Evolutionary conservation across 495 filamentous ascomycete genomes (phyloP).

Genomic region (Xanthoparmelia taractica): DNA sequence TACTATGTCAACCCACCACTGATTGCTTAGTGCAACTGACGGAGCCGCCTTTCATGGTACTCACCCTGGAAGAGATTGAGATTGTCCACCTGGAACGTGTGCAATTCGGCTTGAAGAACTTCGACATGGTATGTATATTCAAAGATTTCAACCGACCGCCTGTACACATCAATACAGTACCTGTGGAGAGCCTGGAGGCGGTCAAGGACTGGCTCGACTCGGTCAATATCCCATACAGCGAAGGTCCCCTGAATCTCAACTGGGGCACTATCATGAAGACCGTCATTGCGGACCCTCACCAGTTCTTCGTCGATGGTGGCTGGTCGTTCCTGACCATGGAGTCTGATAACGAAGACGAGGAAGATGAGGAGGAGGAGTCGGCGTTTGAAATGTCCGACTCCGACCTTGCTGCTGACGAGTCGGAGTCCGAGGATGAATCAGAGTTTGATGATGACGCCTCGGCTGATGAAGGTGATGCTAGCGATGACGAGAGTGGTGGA

Average conservation of each 20-base stretch:
- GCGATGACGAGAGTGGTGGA: slow-evolving; percentile 72
- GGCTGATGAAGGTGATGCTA: slow-evolving; percentile 63
- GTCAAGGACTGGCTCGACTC: slow-evolving; percentile 98
- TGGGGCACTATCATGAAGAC: slow-evolving; percentile 99
- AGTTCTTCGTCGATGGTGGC: slow-evolving; percentile 90
- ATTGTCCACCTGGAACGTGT: slow-evolving; percentile 94
- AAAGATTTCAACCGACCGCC: slow-evolving; percentile 87
- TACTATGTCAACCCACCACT: slow-evolving; percentile 89
- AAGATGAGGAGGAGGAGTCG: slow-evolving; percentile 78
- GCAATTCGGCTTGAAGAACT: slow-evolving; percentile 97
- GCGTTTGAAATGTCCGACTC: slow-evolving; percentile 84
- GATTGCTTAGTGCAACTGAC: slow-evolving; percentile 98
- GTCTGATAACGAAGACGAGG: slow-evolving; percentile 73
- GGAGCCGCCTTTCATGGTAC: slow-evolving; percentile 90
- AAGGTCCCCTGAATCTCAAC: slow-evolving; percentile 95
- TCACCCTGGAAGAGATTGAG: slow-evolving; percentile 93
- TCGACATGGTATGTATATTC: slow-evolving; percentile 95
- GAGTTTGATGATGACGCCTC: slow-evolving; percentile 90
- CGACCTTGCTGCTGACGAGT: slow-evolving; percentile 70
- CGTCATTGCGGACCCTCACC: slow-evolving; percentile 82
- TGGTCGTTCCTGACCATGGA: slow-evolving; percentile 90
- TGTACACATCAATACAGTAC: slow-evolving; percentile 95
- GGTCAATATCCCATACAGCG: slow-evolving; percentile 86
- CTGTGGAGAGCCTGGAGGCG: slow-evolving; percentile 84
- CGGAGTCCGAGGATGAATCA: slow-evolving; percentile 77